Evolutionary conservation across 768 basidiomycete genomes (phyloP).

Genomic region (Lactarius evosmus): DNA sequence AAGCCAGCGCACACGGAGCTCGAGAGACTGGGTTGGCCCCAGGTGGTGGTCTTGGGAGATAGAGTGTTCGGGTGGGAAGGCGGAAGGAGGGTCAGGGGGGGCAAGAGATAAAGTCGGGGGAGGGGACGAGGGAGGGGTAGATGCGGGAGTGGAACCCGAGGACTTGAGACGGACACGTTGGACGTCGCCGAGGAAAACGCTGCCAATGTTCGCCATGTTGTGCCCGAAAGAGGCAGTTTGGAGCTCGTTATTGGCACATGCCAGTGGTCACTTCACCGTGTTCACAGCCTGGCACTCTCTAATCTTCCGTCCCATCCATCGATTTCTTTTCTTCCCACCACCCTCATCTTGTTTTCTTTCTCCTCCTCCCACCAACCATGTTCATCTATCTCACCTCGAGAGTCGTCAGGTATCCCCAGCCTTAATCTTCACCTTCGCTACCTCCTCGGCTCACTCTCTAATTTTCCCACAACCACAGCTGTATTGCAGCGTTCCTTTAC

Average conservation of each 20-base stretch:
- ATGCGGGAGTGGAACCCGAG: slow-evolving; percentile 33
- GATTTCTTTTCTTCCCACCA: background rate
- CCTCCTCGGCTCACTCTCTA: background rate
- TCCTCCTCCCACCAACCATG: slow-evolving; percentile 7
- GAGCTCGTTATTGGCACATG: background rate
- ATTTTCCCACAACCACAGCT: slow-evolving; percentile 40
- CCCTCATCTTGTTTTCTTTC: background rate
- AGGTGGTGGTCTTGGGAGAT: slow-evolving; percentile 36
- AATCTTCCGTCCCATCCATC: background rate
- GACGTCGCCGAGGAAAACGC: slow-evolving; percentile 78
- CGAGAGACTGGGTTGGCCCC: slow-evolving; percentile 64
- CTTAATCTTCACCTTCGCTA: background rate
- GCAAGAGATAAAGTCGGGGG: slow-evolving; percentile 34
- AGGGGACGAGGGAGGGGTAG: slow-evolving; percentile 50
- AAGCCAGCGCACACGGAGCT: slow-evolving; percentile 74
- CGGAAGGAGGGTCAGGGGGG: slow-evolving; percentile 22
- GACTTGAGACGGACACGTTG: slow-evolving; percentile 60
- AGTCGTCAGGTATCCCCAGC: slow-evolving; percentile 9
- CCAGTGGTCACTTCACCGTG: too few species aligned
- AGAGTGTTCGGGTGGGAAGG: slow-evolving; percentile 12
- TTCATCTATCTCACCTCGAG: slow-evolving; percentile 23
- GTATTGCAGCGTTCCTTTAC: slow-evolving; percentile 79
- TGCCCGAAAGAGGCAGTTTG: background rate
- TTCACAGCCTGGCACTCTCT: background rate
- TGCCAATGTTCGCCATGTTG: slow-evolving; percentile 58